These are phyloP conservation scores for Dipteronia dyeriana DNA, from an alignment of 345 rosid genomes.

Conservation along the genomic window DNA sequence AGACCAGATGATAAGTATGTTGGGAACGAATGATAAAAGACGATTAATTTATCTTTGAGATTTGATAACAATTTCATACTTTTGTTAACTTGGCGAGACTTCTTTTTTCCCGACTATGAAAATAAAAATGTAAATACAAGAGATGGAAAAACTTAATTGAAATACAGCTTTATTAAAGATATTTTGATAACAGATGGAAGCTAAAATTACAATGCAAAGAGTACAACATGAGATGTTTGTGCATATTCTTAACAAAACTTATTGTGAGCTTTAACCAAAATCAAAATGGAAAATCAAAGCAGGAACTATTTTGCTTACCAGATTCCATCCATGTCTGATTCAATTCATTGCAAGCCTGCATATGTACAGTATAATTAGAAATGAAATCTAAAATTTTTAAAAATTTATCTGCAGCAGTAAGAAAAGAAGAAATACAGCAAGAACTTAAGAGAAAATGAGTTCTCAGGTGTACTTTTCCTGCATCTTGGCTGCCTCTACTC, in stretches of 20 bases:
- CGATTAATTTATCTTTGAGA: no score
- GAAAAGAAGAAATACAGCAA: neutral
- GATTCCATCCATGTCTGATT: slow-evolving; percentile 97
- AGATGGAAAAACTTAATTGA: no score
- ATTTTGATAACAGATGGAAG: no score
- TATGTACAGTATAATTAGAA: slow-evolving; percentile 17
- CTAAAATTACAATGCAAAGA: no score
- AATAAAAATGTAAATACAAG: no score
- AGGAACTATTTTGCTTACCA: slow-evolving; percentile 45
- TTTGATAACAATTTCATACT: no score
- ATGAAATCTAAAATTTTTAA: neutral
- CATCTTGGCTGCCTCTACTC: neutral
- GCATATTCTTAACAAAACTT: slow-evolving; percentile 5
- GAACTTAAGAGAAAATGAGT: neutral
- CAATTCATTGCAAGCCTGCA: slow-evolving; percentile 95
- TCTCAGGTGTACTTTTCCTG: neutral
- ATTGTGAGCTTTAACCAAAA: neutral
- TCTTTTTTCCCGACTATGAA: no score
- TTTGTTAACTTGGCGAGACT: no score
- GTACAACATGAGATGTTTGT: no score
- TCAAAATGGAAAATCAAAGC: neutral
- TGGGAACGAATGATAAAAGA: no score
- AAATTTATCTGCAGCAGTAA: neutral
- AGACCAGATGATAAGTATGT: no score
- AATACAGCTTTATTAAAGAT: no score